Evolutionary conservation across 495 filamentous ascomycete genomes (phyloP), one percentile per base, ranked within the genome.

Genomic region (Xylaria flabelliformis): DNA sequence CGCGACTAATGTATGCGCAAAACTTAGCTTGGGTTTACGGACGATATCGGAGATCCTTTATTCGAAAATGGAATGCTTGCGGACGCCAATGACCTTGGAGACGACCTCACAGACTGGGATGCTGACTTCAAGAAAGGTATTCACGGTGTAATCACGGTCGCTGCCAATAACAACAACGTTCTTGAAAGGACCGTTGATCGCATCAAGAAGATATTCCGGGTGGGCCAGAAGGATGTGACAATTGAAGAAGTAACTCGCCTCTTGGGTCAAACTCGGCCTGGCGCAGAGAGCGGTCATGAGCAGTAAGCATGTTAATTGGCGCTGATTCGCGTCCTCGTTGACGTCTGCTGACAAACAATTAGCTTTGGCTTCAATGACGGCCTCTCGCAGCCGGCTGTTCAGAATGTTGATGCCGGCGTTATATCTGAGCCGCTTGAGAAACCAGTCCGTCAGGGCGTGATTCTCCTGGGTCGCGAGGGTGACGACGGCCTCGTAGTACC

Each of bases 361-460:
- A 82, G 81, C 65, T 82, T 82, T 64, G 81, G 81, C 34, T 82
- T 79, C 39, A 53, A 65, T 8, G 81, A 82, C 58, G 79, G 80
- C 39, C 67, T 82, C 36, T 80, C 81, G 4, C 69, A 82, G 46
- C 81, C 81, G 1, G 76, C 77, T 21, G 71, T 81, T 51, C 7
- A 76, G 41, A 46, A 29, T 9, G 69, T 71, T 17, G 48, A 71
- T 58, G 69, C 69, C 3, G 77, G 62, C 58, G 72, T 80, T 59
- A 67, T 72, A 15, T 56, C 68, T 9, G 77, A 77, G 2, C 53
- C 70, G 21, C 42, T 69, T 34, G 76, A 79, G 51, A 67, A 74
- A 26, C 68, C 70, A 4, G 41, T 80, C 32, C 68, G 48, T 17
- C 79, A 75, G 66, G 78, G 79, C n/a, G 70, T 80, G 41, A 75